Base-by-base conservation (phyloP, 345 rosid genomes). In the Pelargonium nanum region DNA sequence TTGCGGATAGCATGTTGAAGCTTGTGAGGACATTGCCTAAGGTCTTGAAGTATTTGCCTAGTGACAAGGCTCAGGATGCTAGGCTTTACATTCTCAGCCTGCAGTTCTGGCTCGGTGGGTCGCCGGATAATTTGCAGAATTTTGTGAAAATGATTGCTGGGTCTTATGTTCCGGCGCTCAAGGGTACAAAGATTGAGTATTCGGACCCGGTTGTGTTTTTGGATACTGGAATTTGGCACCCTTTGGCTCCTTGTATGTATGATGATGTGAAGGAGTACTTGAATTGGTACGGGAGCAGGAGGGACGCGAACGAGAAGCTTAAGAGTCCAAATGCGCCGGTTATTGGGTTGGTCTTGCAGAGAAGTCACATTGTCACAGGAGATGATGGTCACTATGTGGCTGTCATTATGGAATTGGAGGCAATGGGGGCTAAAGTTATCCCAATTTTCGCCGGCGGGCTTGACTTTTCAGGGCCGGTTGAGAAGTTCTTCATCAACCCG, bases 21-120 rank as follows among this genome's bases (percentile, higher is more conserved):
- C 86, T 93, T 10, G 99, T 89, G 16, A 76, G 99, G 64, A 93
- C 99, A 44, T 71, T 89, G 66, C 99, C 99, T 7, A 89, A 93
- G 77, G 99, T 93, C 72, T 78, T 93, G 70, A 93, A 93, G 80
- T 93, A 93, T 69, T 79, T 93, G 63, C 99, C 99, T 0, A 87
- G 96, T 70, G 97, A 89, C 63, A 93, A 93, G 74, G 99, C 99
- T 62, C 99, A 89, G 70, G 96, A 93, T 73, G 99, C 99, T 26
- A 86, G 99, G 75, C 86, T 87, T 25, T 93, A 93, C 74, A 93
- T 93, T 67, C 73, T 89, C 81, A 93, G 99, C 74, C 74, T 93
- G 61, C 97, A 89, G 83, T 93, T 93, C 66, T 93, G 97, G 99
- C 97, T 93, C 22, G 97, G 99, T 21, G 99, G 99, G 0, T 93